Conservation (phyloP, 106 monocot species). For the Dendrobium nobile region DNA sequence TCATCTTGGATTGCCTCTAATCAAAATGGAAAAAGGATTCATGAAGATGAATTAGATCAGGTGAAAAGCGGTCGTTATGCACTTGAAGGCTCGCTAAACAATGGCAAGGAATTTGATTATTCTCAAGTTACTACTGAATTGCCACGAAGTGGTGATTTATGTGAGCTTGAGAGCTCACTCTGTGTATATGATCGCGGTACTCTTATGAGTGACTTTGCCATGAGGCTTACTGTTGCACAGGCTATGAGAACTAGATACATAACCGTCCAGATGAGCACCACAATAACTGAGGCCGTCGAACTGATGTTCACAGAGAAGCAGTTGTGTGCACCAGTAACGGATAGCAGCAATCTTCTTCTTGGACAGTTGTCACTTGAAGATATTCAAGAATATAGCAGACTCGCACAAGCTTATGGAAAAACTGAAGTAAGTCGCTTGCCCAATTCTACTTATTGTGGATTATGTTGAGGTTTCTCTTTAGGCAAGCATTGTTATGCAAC, state of each 20-base stretch:
- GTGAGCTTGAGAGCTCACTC: conserved; percentile 69
- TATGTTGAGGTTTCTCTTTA: background rate
- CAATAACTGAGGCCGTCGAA: conserved; percentile 38
- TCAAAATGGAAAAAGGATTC: conserved; percentile 29
- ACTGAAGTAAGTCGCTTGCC: conserved; percentile 19
- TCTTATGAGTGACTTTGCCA: conserved; percentile 18
- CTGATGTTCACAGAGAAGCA: conserved; percentile 64
- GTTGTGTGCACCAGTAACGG: conserved; percentile 44
- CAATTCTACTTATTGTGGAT: background rate
- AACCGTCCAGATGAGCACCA: conserved; percentile 39
- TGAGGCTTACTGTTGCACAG: conserved; percentile 55
- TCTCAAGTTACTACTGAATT: conserved; percentile 10
- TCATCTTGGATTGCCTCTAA: conserved; percentile 79
- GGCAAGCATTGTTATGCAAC: background rate
- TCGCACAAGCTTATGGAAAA: conserved; percentile 10
- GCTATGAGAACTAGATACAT: conserved; percentile 74
- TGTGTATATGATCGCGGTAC: conserved; percentile 52
- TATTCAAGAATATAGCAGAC: conserved; percentile 34
- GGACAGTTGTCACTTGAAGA: conserved; percentile 59
- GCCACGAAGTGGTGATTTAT: conserved; percentile 24
- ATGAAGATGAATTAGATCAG: conserved; percentile 10
- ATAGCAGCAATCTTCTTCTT: conserved; percentile 29
- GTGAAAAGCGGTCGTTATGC: conserved; percentile 8
- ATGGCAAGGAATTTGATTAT: conserved; percentile 1
- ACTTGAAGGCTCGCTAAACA: background rate